These are phyloP conservation scores for Cryptosporidium bovis DNA, from an alignment of 169 alveolate species.

Conservation along the genomic window DNA sequence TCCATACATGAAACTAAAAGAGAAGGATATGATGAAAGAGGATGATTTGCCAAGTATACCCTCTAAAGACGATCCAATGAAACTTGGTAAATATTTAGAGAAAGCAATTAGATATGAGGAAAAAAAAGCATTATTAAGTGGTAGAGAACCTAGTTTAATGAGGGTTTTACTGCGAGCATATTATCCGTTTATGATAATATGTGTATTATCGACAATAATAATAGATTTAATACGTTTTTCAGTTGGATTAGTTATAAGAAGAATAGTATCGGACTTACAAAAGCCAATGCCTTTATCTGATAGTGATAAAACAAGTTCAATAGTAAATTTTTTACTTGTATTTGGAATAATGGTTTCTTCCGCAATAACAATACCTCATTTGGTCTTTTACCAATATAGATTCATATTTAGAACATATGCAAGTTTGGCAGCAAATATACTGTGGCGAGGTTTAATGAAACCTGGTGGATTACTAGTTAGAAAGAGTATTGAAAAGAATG, in stretches of 20 bases:
- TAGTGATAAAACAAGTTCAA: constrained; percentile 4
- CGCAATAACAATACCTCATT: constrained; percentile 62
- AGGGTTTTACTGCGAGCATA: constrained; percentile 58
- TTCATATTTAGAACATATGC: constrained; percentile 60
- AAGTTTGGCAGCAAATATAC: constrained; percentile 50
- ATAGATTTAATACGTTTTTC: constrained; percentile 63
- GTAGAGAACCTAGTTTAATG: constrained; percentile 65
- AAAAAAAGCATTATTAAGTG: constrained; percentile 9
- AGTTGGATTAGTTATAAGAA: constrained; percentile 49
- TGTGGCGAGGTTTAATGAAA: constrained; percentile 68
- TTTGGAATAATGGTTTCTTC: constrained; percentile 40
- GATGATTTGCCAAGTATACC: constrained; percentile 68
- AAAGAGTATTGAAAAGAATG: constrained; percentile 34
- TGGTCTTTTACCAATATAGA: constrained; percentile 48
- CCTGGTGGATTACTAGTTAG: constrained; percentile 49
- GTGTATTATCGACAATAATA: constrained; percentile 25
- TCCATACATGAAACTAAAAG: constrained; percentile 52
- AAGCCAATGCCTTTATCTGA: constrained; percentile 59
- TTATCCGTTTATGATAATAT: constrained; percentile 43
- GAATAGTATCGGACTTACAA: constrained; percentile 55
- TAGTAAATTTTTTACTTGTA: constrained; percentile 42
- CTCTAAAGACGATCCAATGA: constrained; percentile 38
- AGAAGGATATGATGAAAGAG: constrained; percentile 38
- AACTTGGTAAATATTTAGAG: constrained; percentile 39
- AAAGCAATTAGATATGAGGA: constrained; percentile 40